A percentile compares a stretch with the other conserved stretches of the same genome.
These are phyloP conservation scores for Boletus subcaerulescens DNA, from an alignment of 768 basidiomycete genomes.

Conservation along the genomic window DNA sequence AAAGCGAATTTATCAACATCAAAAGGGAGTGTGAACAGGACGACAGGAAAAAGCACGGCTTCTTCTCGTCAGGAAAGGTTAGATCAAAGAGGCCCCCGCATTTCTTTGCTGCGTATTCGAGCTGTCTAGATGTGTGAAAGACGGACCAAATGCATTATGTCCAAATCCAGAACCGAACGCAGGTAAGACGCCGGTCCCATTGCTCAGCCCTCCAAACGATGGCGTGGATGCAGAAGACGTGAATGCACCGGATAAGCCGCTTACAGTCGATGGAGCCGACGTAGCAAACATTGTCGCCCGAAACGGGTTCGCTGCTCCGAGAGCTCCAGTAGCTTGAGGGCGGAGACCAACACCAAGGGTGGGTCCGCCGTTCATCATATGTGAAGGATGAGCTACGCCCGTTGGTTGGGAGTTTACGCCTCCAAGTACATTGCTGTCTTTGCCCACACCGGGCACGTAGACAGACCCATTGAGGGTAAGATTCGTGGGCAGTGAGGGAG, in stretches of 20 bases:
- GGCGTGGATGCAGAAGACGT: slow-evolving; percentile 27
- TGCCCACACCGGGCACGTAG: slow-evolving; percentile 5
- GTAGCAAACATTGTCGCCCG: slow-evolving; percentile 56
- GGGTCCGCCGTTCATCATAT: slow-evolving; percentile 15
- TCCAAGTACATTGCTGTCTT: slow-evolving; percentile 21
- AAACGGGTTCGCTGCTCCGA: slow-evolving; percentile 58
- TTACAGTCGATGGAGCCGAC: slow-evolving; percentile 15
- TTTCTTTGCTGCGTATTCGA: slow-evolving; percentile 39
- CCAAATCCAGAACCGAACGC: slow-evolving; percentile 17
- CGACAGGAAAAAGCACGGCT: background rate
- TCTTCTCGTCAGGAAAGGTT: slow-evolving; percentile 18
- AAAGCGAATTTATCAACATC: background rate
- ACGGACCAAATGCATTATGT: slow-evolving; percentile 21
- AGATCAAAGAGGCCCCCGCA: slow-evolving; percentile 49
- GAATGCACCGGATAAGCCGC: slow-evolving; percentile 5
- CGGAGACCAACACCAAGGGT: slow-evolving; percentile 48
- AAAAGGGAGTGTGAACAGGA: background rate
- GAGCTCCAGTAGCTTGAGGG: slow-evolving; percentile 58
- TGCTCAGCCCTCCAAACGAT: slow-evolving; percentile 21
- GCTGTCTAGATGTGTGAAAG: slow-evolving; percentile 17
- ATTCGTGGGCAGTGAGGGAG: slow-evolving; percentile 28
- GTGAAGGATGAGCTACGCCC: slow-evolving; percentile 12
- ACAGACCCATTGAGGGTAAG: slow-evolving; percentile 10
- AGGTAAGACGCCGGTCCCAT: slow-evolving; percentile 2
- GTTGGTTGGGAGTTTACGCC: slow-evolving; percentile 37